Conservation (phyloP, 2,329 filamentous ascomycete species). For the Penicillium sp. region DNA sequence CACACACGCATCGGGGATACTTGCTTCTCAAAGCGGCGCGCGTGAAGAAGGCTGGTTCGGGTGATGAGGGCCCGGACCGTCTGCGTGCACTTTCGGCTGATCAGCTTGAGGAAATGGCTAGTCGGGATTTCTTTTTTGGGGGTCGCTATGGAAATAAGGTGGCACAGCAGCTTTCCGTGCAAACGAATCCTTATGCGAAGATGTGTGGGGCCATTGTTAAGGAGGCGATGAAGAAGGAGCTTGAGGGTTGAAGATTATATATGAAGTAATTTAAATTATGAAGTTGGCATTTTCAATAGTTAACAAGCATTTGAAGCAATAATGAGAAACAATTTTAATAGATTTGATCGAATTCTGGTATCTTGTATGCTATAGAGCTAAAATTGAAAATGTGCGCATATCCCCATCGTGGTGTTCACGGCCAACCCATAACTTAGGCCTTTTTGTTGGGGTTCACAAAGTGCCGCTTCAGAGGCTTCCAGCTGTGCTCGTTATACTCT, state of each 20-base stretch:
- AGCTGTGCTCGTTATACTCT: slow-evolving; percentile 77
- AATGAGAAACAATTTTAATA: background rate
- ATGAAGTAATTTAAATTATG: background rate
- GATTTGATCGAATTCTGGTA: background rate
- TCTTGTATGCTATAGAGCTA: background rate
- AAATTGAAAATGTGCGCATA: background rate
- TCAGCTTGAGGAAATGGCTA: slow-evolving; percentile 55
- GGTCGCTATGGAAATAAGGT: slow-evolving; percentile 56
- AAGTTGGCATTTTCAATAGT: background rate
- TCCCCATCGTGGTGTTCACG: background rate
- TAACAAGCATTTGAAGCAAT: background rate
- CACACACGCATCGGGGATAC: slow-evolving; percentile 55
- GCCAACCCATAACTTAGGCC: background rate
- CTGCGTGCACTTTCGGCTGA: slow-evolving; percentile 35
- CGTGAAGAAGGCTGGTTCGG: slow-evolving; percentile 15
- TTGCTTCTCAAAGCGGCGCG: slow-evolving; percentile 41
- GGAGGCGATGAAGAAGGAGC: slow-evolving; percentile 58
- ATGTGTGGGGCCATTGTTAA: slow-evolving; percentile 61
- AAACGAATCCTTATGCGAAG: slow-evolving; percentile 62
- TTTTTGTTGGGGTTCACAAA: slow-evolving; percentile 54
- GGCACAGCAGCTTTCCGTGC: slow-evolving; percentile 56
- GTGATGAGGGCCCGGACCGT: slow-evolving; percentile 25
- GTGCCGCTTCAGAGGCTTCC: slow-evolving; percentile 65
- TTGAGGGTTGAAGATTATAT: slow-evolving; percentile 28
- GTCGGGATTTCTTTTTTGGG: slow-evolving; percentile 53